phyloP scores from a whole-genome alignment of 208 protist species.

The Zelonia costaricensis region DNA sequence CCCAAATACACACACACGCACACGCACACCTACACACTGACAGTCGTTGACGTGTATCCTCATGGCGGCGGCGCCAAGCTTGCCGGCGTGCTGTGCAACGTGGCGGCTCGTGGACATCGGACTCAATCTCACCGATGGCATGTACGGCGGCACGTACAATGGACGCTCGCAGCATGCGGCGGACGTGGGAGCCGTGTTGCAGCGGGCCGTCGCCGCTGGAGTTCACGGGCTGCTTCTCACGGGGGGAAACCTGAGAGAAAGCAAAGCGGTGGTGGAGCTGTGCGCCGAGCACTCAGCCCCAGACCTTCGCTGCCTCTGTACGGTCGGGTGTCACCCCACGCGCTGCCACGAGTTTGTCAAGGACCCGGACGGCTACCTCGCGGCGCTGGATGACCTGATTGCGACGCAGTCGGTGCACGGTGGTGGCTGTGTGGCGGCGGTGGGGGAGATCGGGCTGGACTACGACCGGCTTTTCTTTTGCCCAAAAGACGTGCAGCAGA shows the following conservation, averaged over 20 bases:
- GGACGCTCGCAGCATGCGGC: conserved; percentile 42
- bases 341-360: conserved; percentile 74
- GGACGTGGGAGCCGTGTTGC: conserved; percentile 69
- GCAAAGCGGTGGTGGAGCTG: conserved; percentile 55
- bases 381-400: conserved; percentile 51
- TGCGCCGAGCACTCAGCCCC: conserved; percentile 47
- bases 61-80: background rate
- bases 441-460: conserved; percentile 91
- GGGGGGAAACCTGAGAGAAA: conserved; percentile 59
- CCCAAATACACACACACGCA: conserved; percentile 4
- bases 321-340: conserved; percentile 91
- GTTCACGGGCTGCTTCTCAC: conserved; percentile 81
- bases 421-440: conserved; percentile 77
- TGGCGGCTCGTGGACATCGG: conserved; percentile 84
- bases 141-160: conserved; percentile 82
- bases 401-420: conserved; percentile 42
- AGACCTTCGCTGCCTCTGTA: conserved; percentile 52
- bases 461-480: conserved; percentile 96
- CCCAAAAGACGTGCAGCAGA: conserved; percentile 80
- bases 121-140: conserved; percentile 82
- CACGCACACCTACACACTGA: background rate
- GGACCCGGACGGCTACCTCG: conserved; percentile 56
- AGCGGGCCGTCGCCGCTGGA: conserved; percentile 46
- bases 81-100: conserved; percentile 14
- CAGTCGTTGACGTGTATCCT: background rate